Evolutionary conservation across 2,329 filamentous ascomycete species (phyloP), one percentile per base, ranked within the genome.

Genomic region (Moelleriella libera): DNA sequence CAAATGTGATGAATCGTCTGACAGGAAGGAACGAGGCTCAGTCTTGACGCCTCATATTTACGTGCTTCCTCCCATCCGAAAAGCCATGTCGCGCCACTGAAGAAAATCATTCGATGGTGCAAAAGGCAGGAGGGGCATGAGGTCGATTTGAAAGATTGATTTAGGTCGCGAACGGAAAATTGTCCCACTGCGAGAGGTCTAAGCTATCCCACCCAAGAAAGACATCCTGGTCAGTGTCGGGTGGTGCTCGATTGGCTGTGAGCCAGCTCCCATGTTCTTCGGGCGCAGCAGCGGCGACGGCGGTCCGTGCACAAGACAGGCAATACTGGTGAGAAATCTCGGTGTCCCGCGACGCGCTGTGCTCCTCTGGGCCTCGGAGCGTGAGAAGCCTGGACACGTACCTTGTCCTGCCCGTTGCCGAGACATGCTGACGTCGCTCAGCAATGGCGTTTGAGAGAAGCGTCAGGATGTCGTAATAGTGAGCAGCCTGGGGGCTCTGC

Each of bases 391-490:
- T 56, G 34, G 53, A 55, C 4, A 62, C 57, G n/a, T 60, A 61
- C 34, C 52, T 52, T 29, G 55, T 60, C 37, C 57, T 49, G 5
- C 57, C 52, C 8, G 51, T 52, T 6, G 51, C 48, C 4, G 52
- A 51, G 8, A 51, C 47, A 40, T 54, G 54, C 41, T 56, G 50
- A 0, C 67, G 64, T 49, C 68, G 66, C 45, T 68, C 62, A 4
- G 56, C 52, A 8, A 75, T 68, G 0, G 71, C 71, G 8, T 66
- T 65, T 0, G 66, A 64, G 5, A 76, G 59, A 2, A 66, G 60
- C 0, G 63, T 69, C 6, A 80, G 60, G 21, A 80, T 80, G 5
- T 78, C 72, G 10, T 69, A 65, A 53, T 80, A 80, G 46, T 78
- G 75, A 3, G 66, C 69, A 3, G 76, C 76, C 50, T 79, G 76